A percentile compares a stretch with the other conserved stretches of the same genome.
phyloP scores from a whole-genome alignment of 1,284 basidiomycete genomes.

The Spongiforma sp. region DNA sequence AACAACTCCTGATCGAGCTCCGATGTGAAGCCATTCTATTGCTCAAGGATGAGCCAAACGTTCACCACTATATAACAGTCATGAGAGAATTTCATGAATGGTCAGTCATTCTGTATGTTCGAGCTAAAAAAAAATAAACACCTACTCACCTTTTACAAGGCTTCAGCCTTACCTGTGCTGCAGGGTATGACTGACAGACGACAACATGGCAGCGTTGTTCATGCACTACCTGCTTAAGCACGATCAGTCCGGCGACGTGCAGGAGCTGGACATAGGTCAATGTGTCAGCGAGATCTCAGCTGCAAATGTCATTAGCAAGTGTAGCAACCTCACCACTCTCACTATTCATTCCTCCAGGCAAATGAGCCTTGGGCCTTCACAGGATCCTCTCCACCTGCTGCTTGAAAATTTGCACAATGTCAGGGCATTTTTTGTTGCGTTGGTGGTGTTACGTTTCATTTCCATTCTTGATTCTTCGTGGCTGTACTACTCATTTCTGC shows the following conservation, averaged over 20 bases:
- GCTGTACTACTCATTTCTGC: too few species aligned
- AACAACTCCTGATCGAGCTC: too few species aligned
- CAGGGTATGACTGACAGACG: not conserved
- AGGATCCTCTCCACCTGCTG: not conserved
- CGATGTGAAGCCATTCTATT: not conserved
- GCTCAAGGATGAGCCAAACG: not conserved
- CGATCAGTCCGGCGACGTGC: not conserved
- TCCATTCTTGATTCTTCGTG: too few species aligned
- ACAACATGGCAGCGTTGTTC: not conserved
- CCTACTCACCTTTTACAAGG: not conserved
- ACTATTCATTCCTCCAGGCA: not conserved
- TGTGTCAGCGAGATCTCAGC: not conserved
- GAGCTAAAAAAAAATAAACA: too few species aligned
- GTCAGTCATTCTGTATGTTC: too few species aligned
- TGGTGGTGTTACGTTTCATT: too few species aligned
- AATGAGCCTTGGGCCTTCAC: not conserved
- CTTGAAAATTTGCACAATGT: not conserved
- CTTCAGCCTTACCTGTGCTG: not conserved
- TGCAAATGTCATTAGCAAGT: not conserved
- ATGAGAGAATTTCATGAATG: not conserved
- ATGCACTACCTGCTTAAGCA: not conserved
- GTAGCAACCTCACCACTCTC: not conserved
- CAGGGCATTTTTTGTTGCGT: not conserved
- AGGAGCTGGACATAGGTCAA: not conserved
- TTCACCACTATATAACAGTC: not conserved